Percentiles rank a stretch among this genome's conserved stretches.
These are phyloP conservation scores for Inonotus hispidus DNA, from an alignment of 1,284 basidiomycete genomes.

Conservation along the genomic window DNA sequence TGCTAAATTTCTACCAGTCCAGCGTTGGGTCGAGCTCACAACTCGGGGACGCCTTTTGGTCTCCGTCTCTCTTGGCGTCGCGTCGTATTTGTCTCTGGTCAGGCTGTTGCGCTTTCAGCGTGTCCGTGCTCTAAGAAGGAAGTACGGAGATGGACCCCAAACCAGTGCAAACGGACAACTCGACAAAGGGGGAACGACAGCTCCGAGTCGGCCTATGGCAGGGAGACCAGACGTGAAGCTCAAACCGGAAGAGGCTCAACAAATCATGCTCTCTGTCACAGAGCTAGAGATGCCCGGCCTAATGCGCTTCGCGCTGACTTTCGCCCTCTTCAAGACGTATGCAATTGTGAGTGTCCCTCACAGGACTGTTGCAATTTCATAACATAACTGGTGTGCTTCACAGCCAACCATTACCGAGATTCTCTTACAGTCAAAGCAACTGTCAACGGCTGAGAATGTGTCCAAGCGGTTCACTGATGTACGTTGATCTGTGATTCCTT, in stretches of 20 bases:
- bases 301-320: slow-evolving; percentile 33
- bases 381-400: neutral
- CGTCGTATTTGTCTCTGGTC: slow-evolving; percentile 2
- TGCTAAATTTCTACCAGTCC: neutral
- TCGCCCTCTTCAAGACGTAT: slow-evolving; percentile 47
- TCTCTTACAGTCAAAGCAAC: slow-evolving; percentile 34
- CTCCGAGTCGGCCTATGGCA: neutral
- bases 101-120: slow-evolving; percentile 7
- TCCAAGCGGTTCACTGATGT: slow-evolving; percentile 42
- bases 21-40: neutral
- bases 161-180: neutral
- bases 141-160: neutral
- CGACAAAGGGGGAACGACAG: neutral
- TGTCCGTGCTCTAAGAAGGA: slow-evolving; percentile 3
- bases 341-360: slow-evolving; percentile 34
- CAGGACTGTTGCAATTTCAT: neutral
- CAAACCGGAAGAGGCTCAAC: slow-evolving; percentile 40
- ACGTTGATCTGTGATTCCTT: neutral
- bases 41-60: neutral
- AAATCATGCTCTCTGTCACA: slow-evolving; percentile 30
- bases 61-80: neutral
- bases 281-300: slow-evolving; percentile 41
- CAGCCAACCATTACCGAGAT: slow-evolving; percentile 42
- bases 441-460: slow-evolving; percentile 30
- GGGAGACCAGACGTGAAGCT: slow-evolving; percentile 23